These are phyloP conservation scores for Cryptosporidium ubiquitum DNA, from an alignment of 169 alveolate species.

Conservation along the genomic window DNA sequence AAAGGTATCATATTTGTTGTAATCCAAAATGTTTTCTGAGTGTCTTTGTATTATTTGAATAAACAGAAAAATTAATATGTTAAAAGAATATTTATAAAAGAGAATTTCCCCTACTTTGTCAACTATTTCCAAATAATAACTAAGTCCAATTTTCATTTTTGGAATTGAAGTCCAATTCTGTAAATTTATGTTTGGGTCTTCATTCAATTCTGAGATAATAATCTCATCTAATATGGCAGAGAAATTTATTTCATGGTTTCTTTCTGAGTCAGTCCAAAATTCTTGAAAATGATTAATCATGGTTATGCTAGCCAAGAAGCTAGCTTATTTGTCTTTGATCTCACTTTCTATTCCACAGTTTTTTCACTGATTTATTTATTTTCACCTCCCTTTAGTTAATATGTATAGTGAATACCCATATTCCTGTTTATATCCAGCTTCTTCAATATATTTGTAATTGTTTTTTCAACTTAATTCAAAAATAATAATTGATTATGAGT, in stretches of 20 bases:
- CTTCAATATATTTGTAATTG: no score
- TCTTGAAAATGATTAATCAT: neutral
- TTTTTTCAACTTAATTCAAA: neutral
- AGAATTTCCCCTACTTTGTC: neutral
- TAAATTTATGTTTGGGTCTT: constrained; percentile 7
- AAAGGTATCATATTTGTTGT: neutral
- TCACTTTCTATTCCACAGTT: neutral
- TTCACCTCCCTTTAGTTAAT: neutral
- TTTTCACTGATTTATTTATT: no score
- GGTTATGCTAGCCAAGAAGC: neutral
- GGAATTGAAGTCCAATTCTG: constrained; percentile 34
- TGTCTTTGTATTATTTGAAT: neutral
- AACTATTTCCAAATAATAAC: neutral
- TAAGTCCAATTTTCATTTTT: neutral
- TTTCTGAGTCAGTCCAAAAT: neutral
- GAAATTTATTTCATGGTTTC: neutral
- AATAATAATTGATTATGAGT: no score
- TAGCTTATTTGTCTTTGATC: neutral
- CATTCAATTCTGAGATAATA: constrained; percentile 21
- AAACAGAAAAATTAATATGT: neutral
- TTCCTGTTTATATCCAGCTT: no score
- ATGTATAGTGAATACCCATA: neutral
- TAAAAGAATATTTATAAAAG: neutral
- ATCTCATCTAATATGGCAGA: constrained; percentile 16
- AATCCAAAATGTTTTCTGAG: neutral